These are phyloP conservation scores for Kodamaea laetipori DNA, from an alignment of 805 yeast genomes.

Conservation along the genomic window DNA sequence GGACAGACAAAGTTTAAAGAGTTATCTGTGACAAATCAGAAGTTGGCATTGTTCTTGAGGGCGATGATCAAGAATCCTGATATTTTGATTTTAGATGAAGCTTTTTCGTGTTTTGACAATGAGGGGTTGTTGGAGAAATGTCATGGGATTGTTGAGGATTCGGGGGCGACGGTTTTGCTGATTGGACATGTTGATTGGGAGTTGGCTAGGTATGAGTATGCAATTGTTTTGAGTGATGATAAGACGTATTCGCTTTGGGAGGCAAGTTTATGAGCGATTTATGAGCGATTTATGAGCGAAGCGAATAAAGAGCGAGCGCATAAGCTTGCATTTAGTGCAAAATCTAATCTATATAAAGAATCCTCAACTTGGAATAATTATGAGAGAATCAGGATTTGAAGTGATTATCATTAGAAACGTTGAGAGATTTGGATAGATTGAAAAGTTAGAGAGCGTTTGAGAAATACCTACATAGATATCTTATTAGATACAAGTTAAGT, in stretches of 20 bases:
- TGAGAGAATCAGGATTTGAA: too few relatives aligned
- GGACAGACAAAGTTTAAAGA: conserved; percentile 51
- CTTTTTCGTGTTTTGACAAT: conserved; percentile 86
- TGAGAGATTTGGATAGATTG: too few relatives aligned
- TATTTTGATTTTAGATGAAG: conserved; percentile 84
- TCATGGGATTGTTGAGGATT: conserved; percentile 30
- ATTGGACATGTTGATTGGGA: conserved; percentile 87
- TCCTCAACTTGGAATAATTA: too few relatives aligned
- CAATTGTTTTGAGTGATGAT: conserved; percentile 25
- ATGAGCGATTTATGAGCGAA: too few relatives aligned
- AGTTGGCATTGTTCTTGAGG: conserved; percentile 71
- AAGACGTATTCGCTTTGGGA: conserved; percentile 3
- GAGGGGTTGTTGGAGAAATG: conserved; percentile 40
- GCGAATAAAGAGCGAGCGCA: neutral
- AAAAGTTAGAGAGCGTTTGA: too few relatives aligned
- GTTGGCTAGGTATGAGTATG: conserved; percentile 65
- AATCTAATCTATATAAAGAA: too few relatives aligned
- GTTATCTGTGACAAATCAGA: conserved; percentile 72
- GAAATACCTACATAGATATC: too few relatives aligned
- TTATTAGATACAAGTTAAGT: too few relatives aligned
- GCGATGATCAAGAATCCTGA: conserved; percentile 78
- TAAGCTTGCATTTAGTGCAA: too few relatives aligned
- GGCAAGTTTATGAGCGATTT: too few relatives aligned
- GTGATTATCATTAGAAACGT: too few relatives aligned
- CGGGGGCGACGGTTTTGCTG: conserved; percentile 64